These are phyloP conservation scores for Lathyrus aphaca DNA, from an alignment of 306 rosid species.

Conservation along the genomic window DNA sequence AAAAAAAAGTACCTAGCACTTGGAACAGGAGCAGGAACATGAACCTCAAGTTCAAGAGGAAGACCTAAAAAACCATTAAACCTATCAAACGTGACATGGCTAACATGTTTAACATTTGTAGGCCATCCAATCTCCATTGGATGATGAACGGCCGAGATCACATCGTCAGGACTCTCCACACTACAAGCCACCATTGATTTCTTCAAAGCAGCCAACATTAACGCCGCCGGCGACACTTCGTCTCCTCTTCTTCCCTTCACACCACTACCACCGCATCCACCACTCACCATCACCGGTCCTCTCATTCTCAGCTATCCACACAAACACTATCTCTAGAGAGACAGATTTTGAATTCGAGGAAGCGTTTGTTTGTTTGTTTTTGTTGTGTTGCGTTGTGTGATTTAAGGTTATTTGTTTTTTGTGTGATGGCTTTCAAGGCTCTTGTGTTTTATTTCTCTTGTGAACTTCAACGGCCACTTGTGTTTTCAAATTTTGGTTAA, in stretches of 20 bases:
- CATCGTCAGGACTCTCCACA: constrained; percentile 73
- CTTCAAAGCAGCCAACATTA: constrained; percentile 70
- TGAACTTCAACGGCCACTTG: constrained; percentile 77
- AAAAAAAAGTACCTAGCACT: constrained; percentile 74
- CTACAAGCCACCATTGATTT: constrained; percentile 93
- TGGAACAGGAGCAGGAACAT: constrained; percentile 89
- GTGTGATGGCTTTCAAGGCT: constrained; percentile 25
- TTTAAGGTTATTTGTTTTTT: constrained; percentile 30
- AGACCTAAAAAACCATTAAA: constrained; percentile 95
- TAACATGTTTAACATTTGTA: constrained; percentile 75
- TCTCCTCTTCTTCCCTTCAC: constrained; percentile 40
- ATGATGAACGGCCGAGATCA: constrained; percentile 71
- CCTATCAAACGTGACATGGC: constrained; percentile 92
- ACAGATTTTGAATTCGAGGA: constrained; percentile 43
- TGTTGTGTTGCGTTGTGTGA: constrained; percentile 49
- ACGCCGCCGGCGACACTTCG: constrained; percentile 60
- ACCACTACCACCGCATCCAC: constrained; percentile 59
- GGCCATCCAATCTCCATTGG: constrained; percentile 98
- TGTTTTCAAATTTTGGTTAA: constrained; percentile 59
- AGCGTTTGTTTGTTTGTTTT: constrained; percentile 23
- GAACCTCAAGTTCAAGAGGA: constrained; percentile 82
- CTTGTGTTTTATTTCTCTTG: background rate
- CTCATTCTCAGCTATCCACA: constrained; percentile 57
- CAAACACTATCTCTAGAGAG: constrained; percentile 9
- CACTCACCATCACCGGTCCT: constrained; percentile 77